phyloP scores from a whole-genome alignment of 768 basidiomycete genomes.

The Sutorius australiensis region DNA sequence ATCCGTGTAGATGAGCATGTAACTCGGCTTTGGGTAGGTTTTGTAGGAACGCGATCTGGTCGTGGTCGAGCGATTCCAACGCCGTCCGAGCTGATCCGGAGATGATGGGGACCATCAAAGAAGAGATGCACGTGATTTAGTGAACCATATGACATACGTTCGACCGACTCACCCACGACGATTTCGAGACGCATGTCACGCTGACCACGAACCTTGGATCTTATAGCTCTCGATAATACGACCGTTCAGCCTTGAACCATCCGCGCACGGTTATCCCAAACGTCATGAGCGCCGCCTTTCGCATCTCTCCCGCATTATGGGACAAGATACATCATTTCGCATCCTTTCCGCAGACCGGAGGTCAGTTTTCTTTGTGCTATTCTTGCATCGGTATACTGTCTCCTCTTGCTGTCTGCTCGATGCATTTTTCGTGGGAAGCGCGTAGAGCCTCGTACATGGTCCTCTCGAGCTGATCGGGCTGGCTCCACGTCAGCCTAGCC shows the following conservation, averaged over 20 bases:
- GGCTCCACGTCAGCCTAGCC: background rate
- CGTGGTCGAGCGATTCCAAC: conserved; percentile 45
- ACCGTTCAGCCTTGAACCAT: too few relatives aligned
- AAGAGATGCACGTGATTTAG: conserved; percentile 14
- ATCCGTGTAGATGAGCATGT: conserved; percentile 84
- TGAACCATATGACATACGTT: background rate
- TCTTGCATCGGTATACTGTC: background rate
- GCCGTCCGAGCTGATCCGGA: conserved; percentile 44
- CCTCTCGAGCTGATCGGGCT: background rate
- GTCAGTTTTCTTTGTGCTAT: conserved; percentile 38
- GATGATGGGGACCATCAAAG: background rate
- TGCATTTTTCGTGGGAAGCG: background rate
- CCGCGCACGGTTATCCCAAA: background rate
- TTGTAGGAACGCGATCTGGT: conserved; percentile 58
- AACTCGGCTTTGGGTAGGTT: conserved; percentile 77
- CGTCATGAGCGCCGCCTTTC: conserved; percentile 48
- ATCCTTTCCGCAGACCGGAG: conserved; percentile 89
- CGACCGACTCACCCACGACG: background rate
- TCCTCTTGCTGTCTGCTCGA: too few relatives aligned
- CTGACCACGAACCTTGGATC: background rate
- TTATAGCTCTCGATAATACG: background rate
- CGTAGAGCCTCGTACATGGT: background rate
- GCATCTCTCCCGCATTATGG: conserved; percentile 78
- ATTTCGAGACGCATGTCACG: conserved; percentile 5
- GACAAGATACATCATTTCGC: conserved; percentile 90